A percentile compares a stretch with the other conserved stretches of the same genome.
These are phyloP conservation scores for Alternaria ethzedia DNA, from an alignment of 2,329 filamentous ascomycete genomes.

Conservation along the genomic window DNA sequence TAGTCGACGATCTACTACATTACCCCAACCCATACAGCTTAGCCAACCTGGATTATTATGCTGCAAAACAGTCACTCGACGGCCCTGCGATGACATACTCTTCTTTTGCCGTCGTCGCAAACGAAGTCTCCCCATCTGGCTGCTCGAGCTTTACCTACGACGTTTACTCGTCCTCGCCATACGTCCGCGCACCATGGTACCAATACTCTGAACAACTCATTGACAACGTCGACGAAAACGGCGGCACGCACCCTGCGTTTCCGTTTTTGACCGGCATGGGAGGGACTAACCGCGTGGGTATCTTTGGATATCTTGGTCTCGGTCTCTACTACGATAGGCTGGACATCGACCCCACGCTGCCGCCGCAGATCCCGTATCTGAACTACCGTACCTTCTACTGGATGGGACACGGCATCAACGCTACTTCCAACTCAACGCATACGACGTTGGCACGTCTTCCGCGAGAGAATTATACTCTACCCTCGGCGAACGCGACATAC, in stretches of 20 bases:
- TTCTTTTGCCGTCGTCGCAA: slow-evolving; percentile 71
- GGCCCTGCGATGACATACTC: slow-evolving; percentile 78
- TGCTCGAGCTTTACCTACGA: slow-evolving; percentile 73
- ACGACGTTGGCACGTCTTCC: slow-evolving; percentile 65
- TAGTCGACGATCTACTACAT: slow-evolving; percentile 69
- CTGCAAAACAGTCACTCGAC: slow-evolving; percentile 69
- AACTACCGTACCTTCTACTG: slow-evolving; percentile 70
- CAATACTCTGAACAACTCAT: slow-evolving; percentile 73
- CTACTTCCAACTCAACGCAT: slow-evolving; percentile 67
- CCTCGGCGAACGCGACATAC: slow-evolving; percentile 63
- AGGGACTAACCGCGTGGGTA: slow-evolving; percentile 69
- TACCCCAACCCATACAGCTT: slow-evolving; percentile 64
- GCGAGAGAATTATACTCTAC: slow-evolving; percentile 49
- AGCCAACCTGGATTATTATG: slow-evolving; percentile 71
- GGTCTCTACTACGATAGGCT: slow-evolving; percentile 64
- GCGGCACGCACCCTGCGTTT: slow-evolving; percentile 71
- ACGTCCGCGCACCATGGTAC: slow-evolving; percentile 70
- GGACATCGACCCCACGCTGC: slow-evolving; percentile 69
- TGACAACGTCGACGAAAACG: slow-evolving; percentile 66
- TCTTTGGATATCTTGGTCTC: slow-evolving; percentile 72
- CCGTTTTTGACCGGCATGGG: slow-evolving; percentile 76
- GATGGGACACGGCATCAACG: slow-evolving; percentile 68
- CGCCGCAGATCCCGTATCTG: slow-evolving; percentile 68
- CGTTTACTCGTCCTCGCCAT: slow-evolving; percentile 68
- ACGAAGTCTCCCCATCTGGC: slow-evolving; percentile 68